Evolutionary conservation across 2,329 filamentous ascomycete genomes (phyloP).

Genomic region (Neocucurbitaria cava): DNA sequence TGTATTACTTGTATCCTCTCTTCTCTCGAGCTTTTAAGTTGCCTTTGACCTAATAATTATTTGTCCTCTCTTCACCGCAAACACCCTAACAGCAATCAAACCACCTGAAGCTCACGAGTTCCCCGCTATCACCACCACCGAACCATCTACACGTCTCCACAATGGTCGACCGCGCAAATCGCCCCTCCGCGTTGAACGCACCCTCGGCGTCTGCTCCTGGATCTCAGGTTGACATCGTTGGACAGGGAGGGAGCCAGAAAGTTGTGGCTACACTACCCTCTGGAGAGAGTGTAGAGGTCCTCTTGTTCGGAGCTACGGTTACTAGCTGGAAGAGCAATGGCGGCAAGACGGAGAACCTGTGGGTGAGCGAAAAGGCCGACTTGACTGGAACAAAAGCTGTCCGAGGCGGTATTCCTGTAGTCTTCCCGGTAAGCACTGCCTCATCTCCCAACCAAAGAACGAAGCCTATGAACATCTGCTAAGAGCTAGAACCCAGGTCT

Average conservation of each 20-base stretch:
- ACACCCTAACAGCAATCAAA: background rate
- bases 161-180: conserved; percentile 86
- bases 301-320: conserved; percentile 92
- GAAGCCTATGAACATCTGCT: conserved; percentile 3
- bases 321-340: conserved; percentile 87
- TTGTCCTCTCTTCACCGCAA: background rate
- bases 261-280: conserved; percentile 83
- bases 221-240: conserved; percentile 78
- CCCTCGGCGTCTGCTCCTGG: conserved; percentile 67
- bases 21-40: background rate
- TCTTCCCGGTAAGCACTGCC: conserved; percentile 77
- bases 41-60: background rate
- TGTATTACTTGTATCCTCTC: conserved; percentile 10
- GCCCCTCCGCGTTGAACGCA: conserved; percentile 70
- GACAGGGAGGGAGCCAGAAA: conserved; percentile 72
- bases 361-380: conserved; percentile 79
- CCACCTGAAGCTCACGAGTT: background rate
- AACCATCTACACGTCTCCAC: conserved; percentile 17
- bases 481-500: conserved; percentile 65
- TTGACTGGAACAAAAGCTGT: conserved; percentile 90
- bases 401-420: conserved; percentile 87
- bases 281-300: conserved; percentile 83
- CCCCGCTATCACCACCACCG: conserved; percentile 8
- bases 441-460: background rate
- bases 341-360: conserved; percentile 79